Base-by-base conservation (phyloP, 1,139 yeast species). In the Komagataea norvegica region DNA sequence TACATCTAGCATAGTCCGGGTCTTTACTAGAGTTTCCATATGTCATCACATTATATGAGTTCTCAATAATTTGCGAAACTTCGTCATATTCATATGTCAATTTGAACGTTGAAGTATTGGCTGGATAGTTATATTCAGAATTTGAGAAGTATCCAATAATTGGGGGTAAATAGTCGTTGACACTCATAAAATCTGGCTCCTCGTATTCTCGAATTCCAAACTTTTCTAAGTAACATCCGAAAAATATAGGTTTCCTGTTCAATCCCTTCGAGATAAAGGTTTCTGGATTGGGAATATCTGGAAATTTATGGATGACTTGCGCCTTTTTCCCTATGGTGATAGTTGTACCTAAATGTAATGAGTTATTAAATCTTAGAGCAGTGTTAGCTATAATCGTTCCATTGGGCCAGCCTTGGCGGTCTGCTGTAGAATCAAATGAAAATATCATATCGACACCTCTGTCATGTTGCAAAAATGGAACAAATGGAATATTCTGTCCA, bases 381-480 rank as follows among this genome's bases (percentile, higher is more conserved):
- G 61, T 56, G 32, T 54, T 60, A 14, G 49, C 47, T 31, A 77
- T 57, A 15, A 81, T 70, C 0, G 78, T 66, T 8, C 86, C 86
- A 54, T 79, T 74, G 17, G 88, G 86, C 78, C 79, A 79, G n/a
- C 66, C 61, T 6, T 61, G 56, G 2, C 64, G 61, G 51, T 79
- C 82, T 20, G 77, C 79, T 2, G 85, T 74, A 34, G 79, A 78
- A 55, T 81, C 89, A 41, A 74, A 70, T 0, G 80, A 39, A 11
- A 50, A 31, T 7, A 50, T 67, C 7, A 76, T 63, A 51, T 80
- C 87, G 5, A 78, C 56, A 24, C 60, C 57, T 49, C 87, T 62
- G 8, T 64, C 58, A 2, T 74, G 70, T 58, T 81, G 89, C 31
- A 86, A 59, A 48, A 86, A 66, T 10, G 96, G 95, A 44, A 71